Conservation (phyloP, 2,329 filamentous ascomycete species). For the Pseudogymnoascus sp. region DNA sequence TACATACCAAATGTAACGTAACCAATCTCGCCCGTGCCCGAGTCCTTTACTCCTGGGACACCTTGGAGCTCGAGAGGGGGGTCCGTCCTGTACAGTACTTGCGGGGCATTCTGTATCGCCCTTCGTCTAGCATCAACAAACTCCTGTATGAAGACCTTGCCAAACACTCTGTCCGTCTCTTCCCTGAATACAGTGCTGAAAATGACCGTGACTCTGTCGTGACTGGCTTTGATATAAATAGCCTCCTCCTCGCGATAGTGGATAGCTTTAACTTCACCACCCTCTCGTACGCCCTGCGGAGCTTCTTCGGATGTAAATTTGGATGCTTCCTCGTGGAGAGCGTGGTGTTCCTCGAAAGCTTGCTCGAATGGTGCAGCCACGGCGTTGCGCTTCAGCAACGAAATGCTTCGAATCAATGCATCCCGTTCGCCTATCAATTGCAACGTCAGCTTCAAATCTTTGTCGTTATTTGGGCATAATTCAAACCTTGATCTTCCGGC, state of each 20-base stretch:
- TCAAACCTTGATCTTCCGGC: conserved; percentile 64
- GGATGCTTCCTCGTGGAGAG: conserved; percentile 76
- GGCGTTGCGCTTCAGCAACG: conserved; percentile 90
- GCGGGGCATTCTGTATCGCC: conserved; percentile 95
- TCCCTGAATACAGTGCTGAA: conserved; percentile 98
- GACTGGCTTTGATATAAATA: conserved; percentile 96
- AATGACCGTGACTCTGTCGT: conserved; percentile 96
- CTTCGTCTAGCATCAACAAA: conserved; percentile 93
- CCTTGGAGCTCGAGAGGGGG: conserved; percentile 84
- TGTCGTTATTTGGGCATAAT: not conserved
- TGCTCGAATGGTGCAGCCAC: conserved; percentile 99
- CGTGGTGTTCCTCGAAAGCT: conserved; percentile 87
- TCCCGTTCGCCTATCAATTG: conserved; percentile 61
- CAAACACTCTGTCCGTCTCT: conserved; percentile 94
- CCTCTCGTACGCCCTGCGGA: conserved; percentile 80
- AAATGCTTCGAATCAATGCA: conserved; percentile 77
- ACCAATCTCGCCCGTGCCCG: conserved; percentile 76
- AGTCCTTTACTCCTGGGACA: conserved; percentile 70
- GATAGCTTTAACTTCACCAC: conserved; percentile 88
- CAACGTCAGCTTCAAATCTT: conserved; percentile 11
- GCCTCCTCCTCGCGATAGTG: conserved; percentile 98
- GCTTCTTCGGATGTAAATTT: conserved; percentile 92
- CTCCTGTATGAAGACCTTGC: conserved; percentile 97
- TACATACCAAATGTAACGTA: conserved; percentile 90
- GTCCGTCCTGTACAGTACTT: conserved; percentile 93